These are phyloP conservation scores for Xerocomus minutiporus DNA, from an alignment of 1,284 basidiomycete genomes.

Conservation along the genomic window DNA sequence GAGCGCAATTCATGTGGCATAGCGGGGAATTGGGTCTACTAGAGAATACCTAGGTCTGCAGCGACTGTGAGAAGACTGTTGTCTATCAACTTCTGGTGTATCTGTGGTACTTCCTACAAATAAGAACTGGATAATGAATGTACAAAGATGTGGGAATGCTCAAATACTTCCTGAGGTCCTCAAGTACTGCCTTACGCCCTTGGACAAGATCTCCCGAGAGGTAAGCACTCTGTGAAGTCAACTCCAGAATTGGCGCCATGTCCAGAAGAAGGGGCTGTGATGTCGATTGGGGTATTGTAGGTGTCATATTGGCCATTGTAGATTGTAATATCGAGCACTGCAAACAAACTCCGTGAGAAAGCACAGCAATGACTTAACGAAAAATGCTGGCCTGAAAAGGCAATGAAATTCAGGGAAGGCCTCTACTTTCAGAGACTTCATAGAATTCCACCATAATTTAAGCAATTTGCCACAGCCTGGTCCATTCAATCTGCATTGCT, in stretches of 20 bases:
- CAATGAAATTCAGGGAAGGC: no score
- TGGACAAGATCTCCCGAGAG: not conserved
- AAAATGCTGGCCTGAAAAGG: no score
- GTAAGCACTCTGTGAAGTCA: not conserved
- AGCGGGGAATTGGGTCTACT: not conserved
- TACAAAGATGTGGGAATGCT: not conserved
- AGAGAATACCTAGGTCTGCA: not conserved
- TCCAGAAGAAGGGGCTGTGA: not conserved
- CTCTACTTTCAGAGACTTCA: no score
- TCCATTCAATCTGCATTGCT: no score
- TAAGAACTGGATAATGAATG: not conserved
- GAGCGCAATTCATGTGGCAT: not conserved
- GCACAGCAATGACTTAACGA: no score
- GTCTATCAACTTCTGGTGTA: not conserved
- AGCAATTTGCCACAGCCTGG: no score
- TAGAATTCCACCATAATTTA: no score
- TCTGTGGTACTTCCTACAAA: not conserved
- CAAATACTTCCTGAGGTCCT: conserved; percentile 1
- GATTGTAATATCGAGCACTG: no score
- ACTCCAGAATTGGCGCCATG: not conserved
- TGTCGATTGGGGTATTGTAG: not conserved
- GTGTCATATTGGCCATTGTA: not conserved
- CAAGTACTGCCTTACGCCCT: not conserved
- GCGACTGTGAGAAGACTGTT: not conserved
- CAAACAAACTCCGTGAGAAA: no score